A percentile compares a stretch with the other conserved stretches of the same genome.
phyloP scores from a whole-genome alignment of 1,284 basidiomycete genomes.

The Spongispora temasekensis region DNA sequence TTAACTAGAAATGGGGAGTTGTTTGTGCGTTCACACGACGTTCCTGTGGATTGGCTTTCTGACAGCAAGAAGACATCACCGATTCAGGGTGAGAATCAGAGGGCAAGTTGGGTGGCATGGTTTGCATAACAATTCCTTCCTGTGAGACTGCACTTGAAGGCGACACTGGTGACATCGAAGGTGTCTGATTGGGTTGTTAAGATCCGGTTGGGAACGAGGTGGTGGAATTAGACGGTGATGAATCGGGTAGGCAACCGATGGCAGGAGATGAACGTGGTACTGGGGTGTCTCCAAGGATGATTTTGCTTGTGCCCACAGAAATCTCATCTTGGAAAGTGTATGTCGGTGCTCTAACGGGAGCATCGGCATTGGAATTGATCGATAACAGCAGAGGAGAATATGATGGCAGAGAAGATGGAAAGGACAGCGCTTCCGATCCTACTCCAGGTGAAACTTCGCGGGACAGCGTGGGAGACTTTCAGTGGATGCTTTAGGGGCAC shows the following conservation, averaged over 20 bases:
- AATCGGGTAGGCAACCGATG: background rate
- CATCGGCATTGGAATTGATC: background rate
- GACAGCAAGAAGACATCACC: background rate
- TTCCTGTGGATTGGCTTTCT: background rate
- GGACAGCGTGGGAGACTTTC: background rate
- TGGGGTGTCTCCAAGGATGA: background rate
- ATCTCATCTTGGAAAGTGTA: background rate
- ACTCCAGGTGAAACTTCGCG: background rate
- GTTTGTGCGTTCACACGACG: background rate
- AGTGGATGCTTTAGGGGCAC: background rate
- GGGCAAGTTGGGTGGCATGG: background rate
- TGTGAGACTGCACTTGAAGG: background rate
- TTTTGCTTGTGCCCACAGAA: slow-evolving; percentile 1
- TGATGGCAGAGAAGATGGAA: background rate
- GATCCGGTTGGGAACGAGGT: background rate
- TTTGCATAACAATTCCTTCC: background rate
- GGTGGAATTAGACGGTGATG: background rate
- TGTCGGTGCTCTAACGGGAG: background rate
- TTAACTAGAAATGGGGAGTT: slow-evolving; percentile 4
- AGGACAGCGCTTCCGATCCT: background rate
- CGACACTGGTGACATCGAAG: background rate
- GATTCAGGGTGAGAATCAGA: slow-evolving; percentile 1
- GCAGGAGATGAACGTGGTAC: background rate
- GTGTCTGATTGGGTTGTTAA: background rate
- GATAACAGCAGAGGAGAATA: background rate